Conservation (phyloP, 148 eudicot genomes). For the Camellia granthamiana region DNA sequence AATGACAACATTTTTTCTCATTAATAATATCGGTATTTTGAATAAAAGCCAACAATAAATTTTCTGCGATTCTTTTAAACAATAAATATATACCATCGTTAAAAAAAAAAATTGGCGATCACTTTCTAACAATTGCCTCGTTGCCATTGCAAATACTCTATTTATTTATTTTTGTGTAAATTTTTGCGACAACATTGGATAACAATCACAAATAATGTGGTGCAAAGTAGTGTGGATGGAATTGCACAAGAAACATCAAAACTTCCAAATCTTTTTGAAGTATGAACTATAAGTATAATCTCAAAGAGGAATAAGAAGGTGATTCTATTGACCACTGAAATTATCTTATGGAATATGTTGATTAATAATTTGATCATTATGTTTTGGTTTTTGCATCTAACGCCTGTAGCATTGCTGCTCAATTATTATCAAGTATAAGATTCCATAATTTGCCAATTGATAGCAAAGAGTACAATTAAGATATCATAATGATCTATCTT, state of each 20-base stretch:
- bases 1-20: no score
- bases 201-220: no score
- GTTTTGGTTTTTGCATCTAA: background rate
- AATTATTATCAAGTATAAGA: constrained; percentile 4
- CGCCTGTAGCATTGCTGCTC: background rate
- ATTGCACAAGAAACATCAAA: background rate
- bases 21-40: no score
- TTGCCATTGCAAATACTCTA: no score
- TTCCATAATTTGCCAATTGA: background rate
- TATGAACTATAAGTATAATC: background rate
- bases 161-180: no score
- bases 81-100: no score
- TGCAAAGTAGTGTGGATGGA: no score
- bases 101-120: no score
- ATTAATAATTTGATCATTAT: background rate
- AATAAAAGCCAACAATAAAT: no score
- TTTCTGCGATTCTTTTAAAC: no score
- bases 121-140: no score
- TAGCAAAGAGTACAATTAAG: background rate
- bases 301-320: constrained; percentile 9
- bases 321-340: constrained; percentile 3
- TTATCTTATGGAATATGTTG: constrained; percentile 12
- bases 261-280: background rate
- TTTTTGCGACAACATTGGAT: no score
- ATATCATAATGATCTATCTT: background rate